A percentile compares a stretch with the other conserved stretches of the same genome.
These are phyloP conservation scores for Fusarium buharicum DNA, from an alignment of 2,329 filamentous ascomycete species.

Conservation along the genomic window DNA sequence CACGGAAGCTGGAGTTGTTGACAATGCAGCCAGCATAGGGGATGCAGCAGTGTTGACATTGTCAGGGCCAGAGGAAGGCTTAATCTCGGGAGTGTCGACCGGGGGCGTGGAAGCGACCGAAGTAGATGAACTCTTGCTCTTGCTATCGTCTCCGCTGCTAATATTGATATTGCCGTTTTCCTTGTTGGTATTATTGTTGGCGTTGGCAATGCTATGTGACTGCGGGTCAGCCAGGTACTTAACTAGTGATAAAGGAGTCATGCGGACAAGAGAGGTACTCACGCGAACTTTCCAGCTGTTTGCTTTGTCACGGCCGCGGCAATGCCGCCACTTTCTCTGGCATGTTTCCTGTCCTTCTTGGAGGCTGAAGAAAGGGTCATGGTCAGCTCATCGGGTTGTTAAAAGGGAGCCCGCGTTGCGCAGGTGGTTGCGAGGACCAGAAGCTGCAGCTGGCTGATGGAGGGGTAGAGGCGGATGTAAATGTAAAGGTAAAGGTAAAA, in stretches of 20 bases:
- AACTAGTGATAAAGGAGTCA: slow-evolving; percentile 42
- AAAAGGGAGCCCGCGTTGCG: slow-evolving; percentile 27
- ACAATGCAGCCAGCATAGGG: slow-evolving; percentile 61
- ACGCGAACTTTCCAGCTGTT: slow-evolving; percentile 63
- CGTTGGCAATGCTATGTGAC: slow-evolving; percentile 35
- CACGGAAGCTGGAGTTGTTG: slow-evolving; percentile 60
- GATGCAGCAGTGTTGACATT: slow-evolving; percentile 58
- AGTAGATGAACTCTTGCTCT: slow-evolving; percentile 50
- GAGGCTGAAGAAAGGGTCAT: slow-evolving; percentile 50
- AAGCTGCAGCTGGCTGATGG: slow-evolving; percentile 20
- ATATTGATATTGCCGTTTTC: slow-evolving; percentile 42
- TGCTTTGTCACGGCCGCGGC: slow-evolving; percentile 65
- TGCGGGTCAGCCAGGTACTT: slow-evolving; percentile 41
- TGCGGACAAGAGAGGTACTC: slow-evolving; percentile 49
- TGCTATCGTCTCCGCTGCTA: slow-evolving; percentile 48
- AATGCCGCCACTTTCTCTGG: slow-evolving; percentile 63
- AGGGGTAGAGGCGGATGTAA: slow-evolving; percentile 29
- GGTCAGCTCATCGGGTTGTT: slow-evolving; percentile 35
- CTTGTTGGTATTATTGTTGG: slow-evolving; percentile 49
- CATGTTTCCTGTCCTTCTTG: slow-evolving; percentile 66
- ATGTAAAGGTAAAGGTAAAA: slow-evolving; percentile 21
- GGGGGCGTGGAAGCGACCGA: slow-evolving; percentile 59
- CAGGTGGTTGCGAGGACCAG: slow-evolving; percentile 26
- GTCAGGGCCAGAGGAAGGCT: slow-evolving; percentile 53
- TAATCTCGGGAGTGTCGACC: slow-evolving; percentile 59